Percentiles rank a stretch among this genome's conserved stretches.
Conservation (phyloP, 2,329 filamentous ascomycete genomes). For the Aspergillus glaucus region DNA sequence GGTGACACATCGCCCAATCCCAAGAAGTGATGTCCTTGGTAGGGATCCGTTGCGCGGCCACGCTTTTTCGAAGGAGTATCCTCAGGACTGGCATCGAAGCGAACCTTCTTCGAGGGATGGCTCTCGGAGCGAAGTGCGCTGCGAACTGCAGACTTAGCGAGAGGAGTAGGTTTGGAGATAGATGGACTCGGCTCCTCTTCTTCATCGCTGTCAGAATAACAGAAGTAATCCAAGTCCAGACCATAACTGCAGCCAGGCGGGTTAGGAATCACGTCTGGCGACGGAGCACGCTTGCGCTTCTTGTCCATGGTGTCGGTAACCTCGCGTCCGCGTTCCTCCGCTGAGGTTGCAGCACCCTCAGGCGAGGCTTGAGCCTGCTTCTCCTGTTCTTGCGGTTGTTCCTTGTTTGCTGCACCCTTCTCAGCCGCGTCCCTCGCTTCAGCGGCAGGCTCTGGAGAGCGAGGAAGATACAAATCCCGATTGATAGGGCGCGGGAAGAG, state of each 20-base stretch:
- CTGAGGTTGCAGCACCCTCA: neutral
- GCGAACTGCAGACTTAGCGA: constrained; percentile 10
- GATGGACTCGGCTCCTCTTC: constrained; percentile 11
- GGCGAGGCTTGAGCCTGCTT: neutral
- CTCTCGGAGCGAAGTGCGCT: constrained; percentile 13
- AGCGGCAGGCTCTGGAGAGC: neutral
- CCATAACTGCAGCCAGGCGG: constrained; percentile 37
- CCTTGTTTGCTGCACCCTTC: neutral
- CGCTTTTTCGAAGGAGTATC: constrained; percentile 28
- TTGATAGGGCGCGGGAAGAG: constrained; percentile 22
- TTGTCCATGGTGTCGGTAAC: constrained; percentile 9
- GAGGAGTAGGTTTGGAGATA: constrained; percentile 6
- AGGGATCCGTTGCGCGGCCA: constrained; percentile 19
- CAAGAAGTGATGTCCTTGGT: constrained; percentile 15
- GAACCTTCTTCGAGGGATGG: constrained; percentile 24
- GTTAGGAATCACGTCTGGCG: constrained; percentile 38
- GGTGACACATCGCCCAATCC: constrained; percentile 9
- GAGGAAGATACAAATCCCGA: constrained; percentile 13
- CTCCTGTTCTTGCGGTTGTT: neutral
- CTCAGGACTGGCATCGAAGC: constrained; percentile 29
- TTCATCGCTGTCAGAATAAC: constrained; percentile 27
- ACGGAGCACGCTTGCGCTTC: constrained; percentile 36
- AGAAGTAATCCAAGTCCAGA: constrained; percentile 34
- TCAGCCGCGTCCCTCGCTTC: neutral
- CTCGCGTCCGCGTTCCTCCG: neutral